Base-by-base conservation (phyloP, 192 early-diverging fungal species). In the Umbelopsis isabellina region DNA sequence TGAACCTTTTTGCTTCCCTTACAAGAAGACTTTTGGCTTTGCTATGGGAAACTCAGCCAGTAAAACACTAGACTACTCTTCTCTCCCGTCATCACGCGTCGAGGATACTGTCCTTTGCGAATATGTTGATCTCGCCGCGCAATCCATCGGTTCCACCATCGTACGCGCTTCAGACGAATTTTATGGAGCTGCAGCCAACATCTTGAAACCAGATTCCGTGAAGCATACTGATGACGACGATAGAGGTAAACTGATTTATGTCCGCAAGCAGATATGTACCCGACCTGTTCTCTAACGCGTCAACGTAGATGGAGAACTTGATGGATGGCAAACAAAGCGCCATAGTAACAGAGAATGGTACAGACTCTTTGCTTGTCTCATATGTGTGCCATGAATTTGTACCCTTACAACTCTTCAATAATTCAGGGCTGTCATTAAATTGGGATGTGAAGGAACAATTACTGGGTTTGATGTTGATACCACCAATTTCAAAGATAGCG, bases 401-500 rank as follows among this genome's bases (percentile, higher is more conserved):
- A 8, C 33, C 16, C 49, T 27, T 51, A 22, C 27, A 65, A 65
- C 6, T 65, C 2, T 41, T 65, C 27, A 8, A 53, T 53, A 13
- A 0, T 41, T 18, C 65, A 79, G 77, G 85, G 80, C 86, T 8
- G 89, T 97, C 41, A 84, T 97, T 52, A 85, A 91, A 75, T 87
- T 97, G 13, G 95, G 92, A 1, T 89, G 87, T 61, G 82, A 90
- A 1, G 95, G 94, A 16, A 67, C 69, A 27, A 90, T 97, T 49
- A 78, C 78, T 16, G 95, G 92, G 2, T 84, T 97, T 66, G 91
- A 95, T 74, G 75, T 92, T 20, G 94, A 97, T 68, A 97, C 95
- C 3, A 86, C 93, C 49, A 89, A 87, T 77, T 95, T 95, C 68
- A 94, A 90, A 8, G 95, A 93, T 49, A 97, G 95, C 81, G 90